phyloP scores from a whole-genome alignment of 1,284 basidiomycete genomes.

The Leccinum subspadiceum region DNA sequence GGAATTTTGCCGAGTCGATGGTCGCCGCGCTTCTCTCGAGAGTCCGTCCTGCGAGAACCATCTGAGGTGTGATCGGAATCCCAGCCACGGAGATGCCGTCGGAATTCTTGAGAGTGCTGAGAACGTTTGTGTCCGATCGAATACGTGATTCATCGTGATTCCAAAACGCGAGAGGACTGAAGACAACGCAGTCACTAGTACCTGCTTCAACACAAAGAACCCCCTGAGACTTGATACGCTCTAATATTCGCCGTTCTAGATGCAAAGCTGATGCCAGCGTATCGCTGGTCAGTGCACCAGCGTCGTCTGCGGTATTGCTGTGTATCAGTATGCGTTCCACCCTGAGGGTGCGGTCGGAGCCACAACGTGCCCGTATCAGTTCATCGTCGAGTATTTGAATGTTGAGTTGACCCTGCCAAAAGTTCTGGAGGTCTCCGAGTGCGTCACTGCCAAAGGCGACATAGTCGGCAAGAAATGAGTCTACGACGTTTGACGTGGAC shows the following conservation, averaged over 20 bases:
- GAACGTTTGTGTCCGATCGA: slow-evolving; percentile 52
- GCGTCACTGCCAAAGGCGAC: slow-evolving; percentile 49
- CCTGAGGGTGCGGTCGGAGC: slow-evolving; percentile 71
- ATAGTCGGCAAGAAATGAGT: slow-evolving; percentile 56
- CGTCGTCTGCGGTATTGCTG: slow-evolving; percentile 49
- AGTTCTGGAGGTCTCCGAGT: slow-evolving; percentile 61
- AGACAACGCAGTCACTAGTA: slow-evolving; percentile 56
- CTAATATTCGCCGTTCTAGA: slow-evolving; percentile 57
- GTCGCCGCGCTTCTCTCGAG: slow-evolving; percentile 47
- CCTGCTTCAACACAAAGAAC: slow-evolving; percentile 48
- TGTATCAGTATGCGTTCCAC: slow-evolving; percentile 75
- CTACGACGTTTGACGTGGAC: slow-evolving; percentile 55
- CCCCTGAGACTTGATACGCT: slow-evolving; percentile 41
- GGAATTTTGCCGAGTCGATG: slow-evolving; percentile 64
- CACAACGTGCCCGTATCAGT: slow-evolving; percentile 70
- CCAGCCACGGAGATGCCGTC: slow-evolving; percentile 57
- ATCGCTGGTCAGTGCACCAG: slow-evolving; percentile 57
- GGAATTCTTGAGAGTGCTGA: slow-evolving; percentile 52
- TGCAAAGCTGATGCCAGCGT: slow-evolving; percentile 62
- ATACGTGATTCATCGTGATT: slow-evolving; percentile 54
- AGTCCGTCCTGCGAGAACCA: slow-evolving; percentile 72
- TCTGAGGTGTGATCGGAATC: slow-evolving; percentile 62
- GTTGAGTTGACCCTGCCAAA: slow-evolving; percentile 62
- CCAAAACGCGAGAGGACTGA: slow-evolving; percentile 78
- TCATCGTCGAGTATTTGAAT: slow-evolving; percentile 68